Evolutionary conservation across 805 yeast genomes (phyloP).

Genomic region (Cyberlindnera veronae): DNA sequence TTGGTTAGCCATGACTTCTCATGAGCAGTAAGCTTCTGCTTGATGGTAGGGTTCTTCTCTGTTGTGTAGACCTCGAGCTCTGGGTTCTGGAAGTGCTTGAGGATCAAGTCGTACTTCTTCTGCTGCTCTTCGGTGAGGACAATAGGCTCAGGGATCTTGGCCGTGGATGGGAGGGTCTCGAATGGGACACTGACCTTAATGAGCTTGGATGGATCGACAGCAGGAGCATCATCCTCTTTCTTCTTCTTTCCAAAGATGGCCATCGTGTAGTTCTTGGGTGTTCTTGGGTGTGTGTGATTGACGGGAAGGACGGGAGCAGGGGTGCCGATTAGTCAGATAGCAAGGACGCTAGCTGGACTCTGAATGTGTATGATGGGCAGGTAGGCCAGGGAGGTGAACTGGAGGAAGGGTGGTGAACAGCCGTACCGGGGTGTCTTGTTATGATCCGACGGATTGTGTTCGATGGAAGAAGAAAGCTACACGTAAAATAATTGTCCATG

Average conservation of each 20-base stretch:
- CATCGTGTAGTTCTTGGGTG: conserved; percentile 14
- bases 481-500: too few species aligned
- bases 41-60: conserved; percentile 36
- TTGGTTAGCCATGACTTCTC: conserved; percentile 93
- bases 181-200: conserved; percentile 47
- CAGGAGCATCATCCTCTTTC: conserved; percentile 14
- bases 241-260: conserved; percentile 28
- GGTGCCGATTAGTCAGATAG: not conserved
- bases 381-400: too few species aligned
- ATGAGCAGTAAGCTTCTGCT: conserved; percentile 42
- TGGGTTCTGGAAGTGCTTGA: conserved; percentile 53
- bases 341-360: too few species aligned
- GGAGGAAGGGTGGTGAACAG: too few species aligned
- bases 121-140: conserved; percentile 52
- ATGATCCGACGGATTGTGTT: too few species aligned
- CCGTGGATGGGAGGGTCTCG: conserved; percentile 43
- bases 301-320: not conserved
- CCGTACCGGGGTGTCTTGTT: too few species aligned
- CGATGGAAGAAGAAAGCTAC: too few species aligned
- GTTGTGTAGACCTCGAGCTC: conserved; percentile 29
- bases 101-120: conserved; percentile 57
- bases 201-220: conserved; percentile 28
- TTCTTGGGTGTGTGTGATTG: not conserved
- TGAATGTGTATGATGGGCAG: too few species aligned
- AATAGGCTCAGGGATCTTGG: conserved; percentile 48